A percentile compares a stretch with the other conserved stretches of the same genome.
phyloP scores from a whole-genome alignment of 1,139 yeast genomes.

The Suzukiozyma palmioleophila region DNA sequence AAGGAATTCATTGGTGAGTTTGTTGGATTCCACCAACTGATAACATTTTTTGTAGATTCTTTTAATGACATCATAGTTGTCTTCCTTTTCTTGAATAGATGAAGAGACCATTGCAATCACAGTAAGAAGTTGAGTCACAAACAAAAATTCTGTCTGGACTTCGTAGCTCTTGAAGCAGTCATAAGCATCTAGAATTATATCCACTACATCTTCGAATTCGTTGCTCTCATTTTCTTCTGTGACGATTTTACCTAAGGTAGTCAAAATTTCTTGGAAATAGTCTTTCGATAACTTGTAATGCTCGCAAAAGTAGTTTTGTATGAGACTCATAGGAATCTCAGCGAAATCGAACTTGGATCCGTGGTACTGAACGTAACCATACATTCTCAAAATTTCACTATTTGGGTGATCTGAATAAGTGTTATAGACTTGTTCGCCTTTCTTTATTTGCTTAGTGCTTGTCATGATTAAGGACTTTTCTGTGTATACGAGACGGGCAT shows the following conservation, averaged over 20 bases:
- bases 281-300: slow-evolving; percentile 16
- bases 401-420: slow-evolving; percentile 91
- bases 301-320: slow-evolving; percentile 31
- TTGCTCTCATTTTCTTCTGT: slow-evolving; percentile 30
- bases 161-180: slow-evolving; percentile 59
- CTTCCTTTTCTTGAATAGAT: slow-evolving; percentile 22
- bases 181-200: slow-evolving; percentile 49
- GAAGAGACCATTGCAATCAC: slow-evolving; percentile 35
- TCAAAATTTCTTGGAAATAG: slow-evolving; percentile 26
- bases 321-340: slow-evolving; percentile 51
- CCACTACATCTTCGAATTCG: slow-evolving; percentile 43
- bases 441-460: slow-evolving; percentile 55
- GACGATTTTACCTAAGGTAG: slow-evolving; percentile 13
- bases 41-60: slow-evolving; percentile 44
- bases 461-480: slow-evolving; percentile 56
- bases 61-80: slow-evolving; percentile 33
- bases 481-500: slow-evolving; percentile 61
- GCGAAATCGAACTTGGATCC: slow-evolving; percentile 82
- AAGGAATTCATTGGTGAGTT: slow-evolving; percentile 33
- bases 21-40: slow-evolving; percentile 41
- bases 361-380: slow-evolving; percentile 80
- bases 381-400: slow-evolving; percentile 79
- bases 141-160: slow-evolving; percentile 50
- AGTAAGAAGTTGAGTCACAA: slow-evolving; percentile 50
- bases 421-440: slow-evolving; percentile 76